Evolutionary conservation across 2,329 filamentous ascomycete genomes (phyloP).

Genomic region (Aspergillus pseudoviridinutans): DNA sequence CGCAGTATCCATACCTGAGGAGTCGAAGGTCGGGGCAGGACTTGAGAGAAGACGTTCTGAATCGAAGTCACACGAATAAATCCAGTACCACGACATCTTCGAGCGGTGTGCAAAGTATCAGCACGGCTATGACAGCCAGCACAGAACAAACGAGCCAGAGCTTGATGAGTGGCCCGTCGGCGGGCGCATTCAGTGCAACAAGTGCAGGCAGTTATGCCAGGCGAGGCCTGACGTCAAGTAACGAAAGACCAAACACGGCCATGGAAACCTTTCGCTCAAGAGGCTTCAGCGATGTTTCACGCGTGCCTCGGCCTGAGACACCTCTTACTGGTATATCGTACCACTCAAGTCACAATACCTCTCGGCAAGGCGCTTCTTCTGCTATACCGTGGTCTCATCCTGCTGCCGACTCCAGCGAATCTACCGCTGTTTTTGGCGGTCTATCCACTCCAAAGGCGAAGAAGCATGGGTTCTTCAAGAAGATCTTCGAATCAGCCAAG

Average conservation of each 20-base stretch:
- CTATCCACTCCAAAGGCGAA: conserved; percentile 70
- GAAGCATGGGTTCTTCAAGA: conserved; percentile 89
- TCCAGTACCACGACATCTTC: conserved; percentile 79
- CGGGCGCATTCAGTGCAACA: conserved; percentile 86
- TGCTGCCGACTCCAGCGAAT: conserved; percentile 54
- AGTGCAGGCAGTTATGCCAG: conserved; percentile 91
- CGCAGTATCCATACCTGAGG: conserved; percentile 34
- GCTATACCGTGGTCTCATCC: conserved; percentile 56
- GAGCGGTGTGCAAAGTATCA: conserved; percentile 63
- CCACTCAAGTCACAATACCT: conserved; percentile 75
- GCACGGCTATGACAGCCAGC: conserved; percentile 62
- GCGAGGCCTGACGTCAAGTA: conserved; percentile 50
- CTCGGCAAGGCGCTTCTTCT: conserved; percentile 57
- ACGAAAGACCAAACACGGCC: conserved; percentile 44
- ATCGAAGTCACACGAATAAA: conserved; percentile 81
- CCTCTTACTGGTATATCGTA: conserved; percentile 76
- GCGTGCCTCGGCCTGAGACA: conserved; percentile 45
- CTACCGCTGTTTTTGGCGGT: conserved; percentile 69
- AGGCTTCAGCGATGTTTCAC: conserved; percentile 36
- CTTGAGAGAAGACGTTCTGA: conserved; percentile 64
- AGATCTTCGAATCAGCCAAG: conserved; percentile 90
- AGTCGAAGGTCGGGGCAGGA: conserved; percentile 62
- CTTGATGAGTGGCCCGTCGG: conserved; percentile 90
- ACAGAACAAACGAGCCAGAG: conserved; percentile 78
- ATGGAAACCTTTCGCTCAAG: conserved; percentile 37